A percentile compares a stretch with the other conserved stretches of the same genome.
These are phyloP conservation scores for Ensete glaucum DNA, from an alignment of 176 grass and related monocot species.

Conservation along the genomic window DNA sequence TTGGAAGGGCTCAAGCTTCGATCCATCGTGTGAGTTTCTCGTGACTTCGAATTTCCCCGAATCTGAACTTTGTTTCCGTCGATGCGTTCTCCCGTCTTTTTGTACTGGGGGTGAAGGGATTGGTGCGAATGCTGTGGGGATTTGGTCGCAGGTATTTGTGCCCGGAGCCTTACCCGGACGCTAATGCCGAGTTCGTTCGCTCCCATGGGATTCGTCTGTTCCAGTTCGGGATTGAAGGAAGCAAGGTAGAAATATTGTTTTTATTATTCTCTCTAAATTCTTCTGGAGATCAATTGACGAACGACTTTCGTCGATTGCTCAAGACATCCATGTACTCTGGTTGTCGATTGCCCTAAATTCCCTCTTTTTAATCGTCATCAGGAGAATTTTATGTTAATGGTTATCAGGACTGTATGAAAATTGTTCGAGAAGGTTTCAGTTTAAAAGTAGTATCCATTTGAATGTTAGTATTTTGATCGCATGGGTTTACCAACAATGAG, in stretches of 20 bases:
- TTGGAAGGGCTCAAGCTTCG: conserved; percentile 20
- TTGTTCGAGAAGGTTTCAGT: no score
- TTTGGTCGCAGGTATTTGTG: conserved; percentile 40
- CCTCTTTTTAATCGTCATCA: no score
- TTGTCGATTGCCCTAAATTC: no score
- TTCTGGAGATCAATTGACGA: not conserved
- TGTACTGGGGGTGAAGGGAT: not conserved
- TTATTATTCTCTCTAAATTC: not conserved
- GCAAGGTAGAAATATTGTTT: conserved; percentile 24
- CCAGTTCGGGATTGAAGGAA: conserved; percentile 62
- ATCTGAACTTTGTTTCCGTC: not conserved
- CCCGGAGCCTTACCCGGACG: conserved; percentile 44
- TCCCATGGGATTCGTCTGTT: conserved; percentile 41
- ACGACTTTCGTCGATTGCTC: no score
- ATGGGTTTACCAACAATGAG: no score
- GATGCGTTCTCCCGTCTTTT: not conserved
- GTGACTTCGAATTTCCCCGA: not conserved
- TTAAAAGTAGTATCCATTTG: no score
- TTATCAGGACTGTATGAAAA: no score
- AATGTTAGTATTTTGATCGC: no score
- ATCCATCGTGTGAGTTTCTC: conserved; percentile 37
- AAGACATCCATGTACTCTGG: no score
- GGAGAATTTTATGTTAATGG: no score
- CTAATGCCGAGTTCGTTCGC: conserved; percentile 37
- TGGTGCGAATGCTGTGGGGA: not conserved